phyloP scores from a whole-genome alignment of 257 asterid species.

The Anisodus acutangulus region DNA sequence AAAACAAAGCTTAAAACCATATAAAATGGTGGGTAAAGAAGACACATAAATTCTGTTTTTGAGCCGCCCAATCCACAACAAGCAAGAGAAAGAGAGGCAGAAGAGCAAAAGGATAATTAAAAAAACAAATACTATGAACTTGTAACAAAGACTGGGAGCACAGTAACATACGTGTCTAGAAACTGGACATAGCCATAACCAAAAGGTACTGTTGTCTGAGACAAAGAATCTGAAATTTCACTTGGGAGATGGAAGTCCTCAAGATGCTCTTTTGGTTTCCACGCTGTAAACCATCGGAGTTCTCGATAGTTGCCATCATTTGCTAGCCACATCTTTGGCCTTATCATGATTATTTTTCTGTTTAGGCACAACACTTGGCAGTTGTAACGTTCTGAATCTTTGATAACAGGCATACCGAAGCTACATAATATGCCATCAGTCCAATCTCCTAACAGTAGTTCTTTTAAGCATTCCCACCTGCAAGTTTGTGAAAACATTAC shows the following conservation, averaged over 20 bases:
- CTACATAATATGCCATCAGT: slow-evolving; percentile 85
- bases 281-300: slow-evolving; percentile 94
- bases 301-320: slow-evolving; percentile 91
- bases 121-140: neutral
- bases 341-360: slow-evolving; percentile 82
- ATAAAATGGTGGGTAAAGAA: slow-evolving; percentile 20
- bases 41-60: neutral
- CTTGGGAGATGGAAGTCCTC: slow-evolving; percentile 82
- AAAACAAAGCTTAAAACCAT: slow-evolving; percentile 14
- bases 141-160: neutral
- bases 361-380: slow-evolving; percentile 87
- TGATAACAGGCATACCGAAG: slow-evolving; percentile 90
- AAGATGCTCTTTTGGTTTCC: slow-evolving; percentile 75
- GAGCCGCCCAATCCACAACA: neutral
- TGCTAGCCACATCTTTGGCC: slow-evolving; percentile 96
- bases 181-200: slow-evolving; percentile 90
- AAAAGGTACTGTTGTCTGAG: slow-evolving; percentile 73
- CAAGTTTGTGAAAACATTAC: slow-evolving; percentile 28
- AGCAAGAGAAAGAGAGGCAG: neutral
- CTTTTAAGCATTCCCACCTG: slow-evolving; percentile 95
- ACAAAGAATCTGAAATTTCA: slow-evolving; percentile 68
- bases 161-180: slow-evolving; percentile 69
- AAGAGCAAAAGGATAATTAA: neutral
- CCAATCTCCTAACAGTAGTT: slow-evolving; percentile 81
- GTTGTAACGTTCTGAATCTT: slow-evolving; percentile 88